Conservation (phyloP, 768 basidiomycete genomes). For the Strobilomyces dryophilus region DNA sequence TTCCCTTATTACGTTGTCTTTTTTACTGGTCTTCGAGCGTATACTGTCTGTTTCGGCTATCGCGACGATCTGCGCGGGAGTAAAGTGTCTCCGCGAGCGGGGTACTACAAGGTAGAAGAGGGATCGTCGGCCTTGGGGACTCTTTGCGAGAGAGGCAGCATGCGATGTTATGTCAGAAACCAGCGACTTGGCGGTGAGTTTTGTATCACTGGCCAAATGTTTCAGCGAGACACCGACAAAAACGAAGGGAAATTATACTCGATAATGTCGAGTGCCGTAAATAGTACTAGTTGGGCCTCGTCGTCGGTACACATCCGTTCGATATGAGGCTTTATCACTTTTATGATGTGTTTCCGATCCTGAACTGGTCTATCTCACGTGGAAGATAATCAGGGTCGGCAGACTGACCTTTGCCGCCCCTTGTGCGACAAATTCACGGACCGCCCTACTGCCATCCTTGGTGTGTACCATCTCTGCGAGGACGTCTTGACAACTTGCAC, state of each 20-base stretch:
- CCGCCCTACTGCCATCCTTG: slow-evolving; percentile 82
- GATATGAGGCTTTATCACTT: slow-evolving; percentile 84
- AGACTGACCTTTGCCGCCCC: slow-evolving; percentile 73
- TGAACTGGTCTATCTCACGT: slow-evolving; percentile 20
- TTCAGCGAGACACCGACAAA: not conserved
- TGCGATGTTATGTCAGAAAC: slow-evolving; percentile 62
- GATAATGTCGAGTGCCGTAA: slow-evolving; percentile 84
- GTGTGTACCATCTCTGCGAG: slow-evolving; percentile 94
- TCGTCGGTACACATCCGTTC: slow-evolving; percentile 86
- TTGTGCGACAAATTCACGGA: slow-evolving; percentile 78
- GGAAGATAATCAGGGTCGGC: not conserved
- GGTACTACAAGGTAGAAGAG: slow-evolving; percentile 82
- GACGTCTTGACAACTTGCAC: slow-evolving; percentile 69
- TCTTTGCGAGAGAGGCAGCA: slow-evolving; percentile 53
- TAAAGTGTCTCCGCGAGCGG: slow-evolving; percentile 82
- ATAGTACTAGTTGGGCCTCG: slow-evolving; percentile 86
- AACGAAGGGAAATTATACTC: slow-evolving; percentile 52
- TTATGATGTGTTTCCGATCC: slow-evolving; percentile 91
- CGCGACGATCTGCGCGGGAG: slow-evolving; percentile 68
- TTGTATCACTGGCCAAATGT: slow-evolving; percentile 69
- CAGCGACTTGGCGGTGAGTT: slow-evolving; percentile 77
- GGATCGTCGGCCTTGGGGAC: slow-evolving; percentile 74
- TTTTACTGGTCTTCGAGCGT: slow-evolving; percentile 79
- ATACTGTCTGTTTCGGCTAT: slow-evolving; percentile 72
- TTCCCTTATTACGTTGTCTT: slow-evolving; percentile 56